Conservation (phyloP, 495 filamentous ascomycete species). For the Neurospora intermedia region DNA sequence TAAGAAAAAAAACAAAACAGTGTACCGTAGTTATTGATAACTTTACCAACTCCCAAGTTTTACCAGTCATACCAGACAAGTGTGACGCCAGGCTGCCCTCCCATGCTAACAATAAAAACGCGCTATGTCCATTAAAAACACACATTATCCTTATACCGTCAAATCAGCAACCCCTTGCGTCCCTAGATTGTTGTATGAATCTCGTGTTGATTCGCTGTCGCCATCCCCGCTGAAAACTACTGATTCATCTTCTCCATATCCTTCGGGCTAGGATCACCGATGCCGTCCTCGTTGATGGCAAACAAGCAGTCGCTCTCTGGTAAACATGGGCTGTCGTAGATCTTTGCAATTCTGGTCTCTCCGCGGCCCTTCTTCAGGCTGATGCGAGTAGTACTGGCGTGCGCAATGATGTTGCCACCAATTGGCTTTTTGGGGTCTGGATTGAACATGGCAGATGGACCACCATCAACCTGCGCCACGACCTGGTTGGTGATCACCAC, state of each 20-base stretch:
- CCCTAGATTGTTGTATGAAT: not conserved
- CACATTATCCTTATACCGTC: not conserved
- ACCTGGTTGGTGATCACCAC: conserved; percentile 99
- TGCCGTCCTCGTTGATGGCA: conserved; percentile 93
- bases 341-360: conserved; percentile 95
- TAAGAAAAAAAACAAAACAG: not conserved
- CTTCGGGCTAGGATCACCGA: conserved; percentile 90
- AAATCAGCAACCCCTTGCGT: not conserved
- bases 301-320: conserved; percentile 95
- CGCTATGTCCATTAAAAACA: not conserved
- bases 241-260: conserved; percentile 65
- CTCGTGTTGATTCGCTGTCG: not conserved
- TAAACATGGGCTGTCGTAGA: conserved; percentile 95
- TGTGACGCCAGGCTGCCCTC: not conserved
- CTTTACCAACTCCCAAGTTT: not conserved
- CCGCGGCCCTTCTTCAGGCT: conserved; percentile 91
- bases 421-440: conserved; percentile 99
- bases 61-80: not conserved
- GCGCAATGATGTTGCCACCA: conserved; percentile 96
- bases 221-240: conserved; percentile 3
- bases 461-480: conserved; percentile 94
- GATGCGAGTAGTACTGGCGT: conserved; percentile 82
- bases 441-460: conserved; percentile 94
- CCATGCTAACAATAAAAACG: not conserved
- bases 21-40: not conserved